Percentiles rank a stretch among this genome's conserved stretches.
Evolutionary conservation across 768 basidiomycete genomes (phyloP).

Genomic region (Pleurotus djamor): DNA sequence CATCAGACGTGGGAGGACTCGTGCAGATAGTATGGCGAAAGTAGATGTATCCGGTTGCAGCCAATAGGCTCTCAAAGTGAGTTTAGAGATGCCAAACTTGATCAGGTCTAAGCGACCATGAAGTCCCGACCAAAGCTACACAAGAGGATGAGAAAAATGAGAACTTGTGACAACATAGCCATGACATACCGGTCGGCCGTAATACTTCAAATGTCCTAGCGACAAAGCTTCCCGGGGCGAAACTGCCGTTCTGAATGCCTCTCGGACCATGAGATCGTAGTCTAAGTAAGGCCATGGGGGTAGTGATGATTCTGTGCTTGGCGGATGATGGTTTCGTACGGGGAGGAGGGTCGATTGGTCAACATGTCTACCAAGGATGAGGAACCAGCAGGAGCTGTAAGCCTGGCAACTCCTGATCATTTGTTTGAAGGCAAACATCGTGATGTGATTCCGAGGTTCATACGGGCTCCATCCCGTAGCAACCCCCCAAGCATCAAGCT

Average conservation of each 20-base stretch:
- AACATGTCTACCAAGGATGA: too few species aligned
- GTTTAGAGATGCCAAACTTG: background rate
- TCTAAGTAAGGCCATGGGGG: constrained; percentile 7
- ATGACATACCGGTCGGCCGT: constrained; percentile 2
- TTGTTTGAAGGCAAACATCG: too few species aligned
- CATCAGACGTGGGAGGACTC: background rate
- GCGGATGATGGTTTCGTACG: too few species aligned
- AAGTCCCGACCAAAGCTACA: background rate
- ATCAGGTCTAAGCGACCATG: too few species aligned
- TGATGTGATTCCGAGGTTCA: too few species aligned
- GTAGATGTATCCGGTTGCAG: background rate
- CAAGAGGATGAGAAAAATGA: background rate
- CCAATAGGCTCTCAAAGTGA: background rate
- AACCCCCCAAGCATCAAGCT: too few species aligned
- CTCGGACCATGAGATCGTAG: constrained; percentile 3
- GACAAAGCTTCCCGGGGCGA: background rate
- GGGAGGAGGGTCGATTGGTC: too few species aligned
- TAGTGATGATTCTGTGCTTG: too few species aligned
- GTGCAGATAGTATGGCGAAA: background rate
- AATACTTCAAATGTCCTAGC: constrained; percentile 5
- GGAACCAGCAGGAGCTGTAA: too few species aligned
- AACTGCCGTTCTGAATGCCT: background rate
- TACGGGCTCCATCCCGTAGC: too few species aligned
- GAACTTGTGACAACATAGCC: background rate
- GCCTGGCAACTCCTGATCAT: too few species aligned